Evolutionary conservation across 2,329 filamentous ascomycete genomes (phyloP).

Genomic region (Aspergillus luchuensis): DNA sequence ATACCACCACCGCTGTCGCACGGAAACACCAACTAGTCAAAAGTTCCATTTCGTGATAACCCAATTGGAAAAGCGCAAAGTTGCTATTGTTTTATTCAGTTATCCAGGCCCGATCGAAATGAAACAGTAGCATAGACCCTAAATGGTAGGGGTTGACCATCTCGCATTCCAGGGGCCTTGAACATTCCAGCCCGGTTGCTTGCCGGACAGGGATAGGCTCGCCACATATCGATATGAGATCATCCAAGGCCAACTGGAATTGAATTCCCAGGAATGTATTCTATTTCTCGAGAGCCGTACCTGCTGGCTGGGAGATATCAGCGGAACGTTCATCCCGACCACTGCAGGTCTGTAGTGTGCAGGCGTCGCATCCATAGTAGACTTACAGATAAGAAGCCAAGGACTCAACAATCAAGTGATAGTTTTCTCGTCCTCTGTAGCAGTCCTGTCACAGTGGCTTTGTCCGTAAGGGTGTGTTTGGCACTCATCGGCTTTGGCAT

Average conservation of each 20-base stretch:
- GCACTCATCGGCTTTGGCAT: background rate
- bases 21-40: background rate
- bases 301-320: background rate
- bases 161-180: constrained; percentile 5
- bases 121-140: background rate
- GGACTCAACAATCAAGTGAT: background rate
- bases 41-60: background rate
- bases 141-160: background rate
- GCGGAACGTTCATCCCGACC: background rate
- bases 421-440: background rate
- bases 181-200: background rate
- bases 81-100: background rate
- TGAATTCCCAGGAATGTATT: background rate
- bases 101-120: background rate
- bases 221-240: constrained; percentile 3
- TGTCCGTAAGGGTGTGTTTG: background rate
- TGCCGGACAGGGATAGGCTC: background rate
- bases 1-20: background rate
- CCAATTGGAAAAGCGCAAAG: background rate
- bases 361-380: background rate
- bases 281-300: background rate
- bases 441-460: background rate
- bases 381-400: background rate
- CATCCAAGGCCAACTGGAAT: background rate
- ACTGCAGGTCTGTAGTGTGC: background rate